Conservation (phyloP, 805 yeast species). For the Lachancea thermotolerans region DNA sequence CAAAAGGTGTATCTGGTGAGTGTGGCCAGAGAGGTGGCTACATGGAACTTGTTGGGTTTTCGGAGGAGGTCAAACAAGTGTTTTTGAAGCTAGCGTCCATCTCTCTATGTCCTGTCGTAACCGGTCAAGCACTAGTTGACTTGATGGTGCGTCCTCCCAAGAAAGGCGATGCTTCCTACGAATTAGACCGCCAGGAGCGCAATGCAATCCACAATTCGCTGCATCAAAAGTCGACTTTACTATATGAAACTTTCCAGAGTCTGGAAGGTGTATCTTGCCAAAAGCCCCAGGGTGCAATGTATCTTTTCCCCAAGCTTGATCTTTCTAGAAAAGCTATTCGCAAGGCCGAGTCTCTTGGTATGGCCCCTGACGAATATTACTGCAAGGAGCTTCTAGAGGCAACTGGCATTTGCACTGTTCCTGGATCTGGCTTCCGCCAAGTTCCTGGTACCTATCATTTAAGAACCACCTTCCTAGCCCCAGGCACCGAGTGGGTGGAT, state of each 20-base stretch:
- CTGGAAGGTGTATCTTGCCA: slow-evolving; percentile 84
- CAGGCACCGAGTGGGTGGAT: slow-evolving; percentile 84
- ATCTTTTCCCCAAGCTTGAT: slow-evolving; percentile 75
- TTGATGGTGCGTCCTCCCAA: slow-evolving; percentile 90
- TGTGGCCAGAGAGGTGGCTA: slow-evolving; percentile 99
- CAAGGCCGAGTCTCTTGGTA: slow-evolving; percentile 49
- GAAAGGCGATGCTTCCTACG: slow-evolving; percentile 69
- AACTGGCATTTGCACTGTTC: slow-evolving; percentile 96
- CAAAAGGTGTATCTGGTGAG: slow-evolving; percentile 96
- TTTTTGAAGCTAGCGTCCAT: slow-evolving; percentile 84
- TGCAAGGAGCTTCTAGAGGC: slow-evolving; percentile 74
- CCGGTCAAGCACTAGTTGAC: slow-evolving; percentile 91
- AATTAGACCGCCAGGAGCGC: slow-evolving; percentile 57
- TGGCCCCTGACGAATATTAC: slow-evolving; percentile 80
- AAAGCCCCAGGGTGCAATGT: slow-evolving; percentile 96
- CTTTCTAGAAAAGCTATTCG: slow-evolving; percentile 58
- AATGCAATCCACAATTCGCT: slow-evolving; percentile 55
- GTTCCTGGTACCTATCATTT: slow-evolving; percentile 82
- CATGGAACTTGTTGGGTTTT: slow-evolving; percentile 86
- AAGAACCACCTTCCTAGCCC: slow-evolving; percentile 95
- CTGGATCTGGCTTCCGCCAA: slow-evolving; percentile 97
- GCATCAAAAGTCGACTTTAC: slow-evolving; percentile 50
- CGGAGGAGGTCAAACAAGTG: slow-evolving; percentile 58
- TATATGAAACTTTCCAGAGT: slow-evolving; percentile 62
- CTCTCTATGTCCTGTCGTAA: slow-evolving; percentile 86